Evolutionary conservation across 1,139 yeast genomes (phyloP).

Genomic region (Geotrichum klebahnii): DNA sequence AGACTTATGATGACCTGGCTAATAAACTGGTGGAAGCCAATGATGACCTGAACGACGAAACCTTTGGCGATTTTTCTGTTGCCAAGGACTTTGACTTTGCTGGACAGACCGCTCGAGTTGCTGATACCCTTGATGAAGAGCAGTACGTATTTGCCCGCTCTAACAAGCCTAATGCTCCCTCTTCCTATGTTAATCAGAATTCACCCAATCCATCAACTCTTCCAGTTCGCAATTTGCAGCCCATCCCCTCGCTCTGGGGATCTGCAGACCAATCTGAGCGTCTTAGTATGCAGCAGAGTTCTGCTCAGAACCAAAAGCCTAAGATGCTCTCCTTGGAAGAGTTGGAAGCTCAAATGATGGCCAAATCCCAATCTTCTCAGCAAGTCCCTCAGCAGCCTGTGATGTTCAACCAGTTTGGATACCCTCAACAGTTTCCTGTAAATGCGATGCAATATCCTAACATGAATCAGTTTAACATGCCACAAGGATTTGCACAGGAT

Average conservation of each 20-base stretch:
- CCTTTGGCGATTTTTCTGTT: constrained; percentile 58
- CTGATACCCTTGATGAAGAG: constrained; percentile 38
- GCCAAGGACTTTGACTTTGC: constrained; percentile 79
- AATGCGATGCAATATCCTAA: constrained; percentile 20
- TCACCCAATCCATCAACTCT: constrained; percentile 24
- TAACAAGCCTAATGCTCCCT: constrained; percentile 24
- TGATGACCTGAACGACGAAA: constrained; percentile 81
- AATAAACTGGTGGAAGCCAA: constrained; percentile 64
- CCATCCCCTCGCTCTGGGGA: constrained; percentile 67
- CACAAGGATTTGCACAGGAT: constrained; percentile 28
- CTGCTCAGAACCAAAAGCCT: constrained; percentile 20
- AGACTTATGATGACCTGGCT: constrained; percentile 69
- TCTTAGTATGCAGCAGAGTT: not conserved
- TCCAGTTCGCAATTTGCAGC: constrained; percentile 47
- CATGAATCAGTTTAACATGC: constrained; percentile 14
- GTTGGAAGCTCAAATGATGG: constrained; percentile 66
- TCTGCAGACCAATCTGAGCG: constrained; percentile 31
- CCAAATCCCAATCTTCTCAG: constrained; percentile 33
- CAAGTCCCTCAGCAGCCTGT: constrained; percentile 27
- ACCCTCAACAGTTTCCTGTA: constrained; percentile 22
- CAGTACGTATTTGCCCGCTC: constrained; percentile 32
- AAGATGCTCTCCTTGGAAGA: constrained; percentile 63
- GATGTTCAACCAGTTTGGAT: constrained; percentile 20
- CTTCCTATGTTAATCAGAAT: constrained; percentile 17
- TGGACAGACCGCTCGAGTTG: constrained; percentile 40